Evolutionary conservation across 2,329 filamentous ascomycete genomes (phyloP), one percentile per base, ranked within the genome.

Genomic region (Tothia fuscella): DNA sequence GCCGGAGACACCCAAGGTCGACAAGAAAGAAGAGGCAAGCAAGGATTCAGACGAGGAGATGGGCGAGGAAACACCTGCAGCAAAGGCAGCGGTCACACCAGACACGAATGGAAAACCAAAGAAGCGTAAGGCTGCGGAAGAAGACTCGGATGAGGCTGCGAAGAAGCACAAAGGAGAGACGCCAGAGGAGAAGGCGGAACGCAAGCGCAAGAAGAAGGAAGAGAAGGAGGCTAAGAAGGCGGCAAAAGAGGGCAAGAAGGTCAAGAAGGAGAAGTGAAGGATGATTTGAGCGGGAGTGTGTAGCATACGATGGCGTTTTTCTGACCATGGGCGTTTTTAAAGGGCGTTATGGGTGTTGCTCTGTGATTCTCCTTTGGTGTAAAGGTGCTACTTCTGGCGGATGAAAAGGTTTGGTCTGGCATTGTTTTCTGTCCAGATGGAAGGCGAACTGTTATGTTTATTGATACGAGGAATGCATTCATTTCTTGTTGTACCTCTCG

Each of bases 141-240:
- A 64, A 35, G 65, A 67, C 30, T 19, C 43, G 14, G 45, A 47
- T 20, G 45, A 47, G 29, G 24, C 28, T 16, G 45, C 61, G 32
- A 67, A 69, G 61, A 53, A 59, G 36, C 59, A 60, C 37, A 60
- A 58, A 16, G 57, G 70, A 19, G 66, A 64, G 35, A 65, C 67
- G 30, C 19, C 43, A 14, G 45, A 47, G 24, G 45, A 47, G 29
- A 30, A 32, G 22, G 45, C 61, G 32, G 67, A 69, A 52, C 61
- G 66, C 41, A 71, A 70, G 57, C 54, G 29, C 19, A 44, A 56
- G 70, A 71, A 53, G 41, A 43, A 42, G 19, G 65, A 68, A 51
- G n/a, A n/a, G n/a, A 70, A 69, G 57, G 70, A 71, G 53, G 67
- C 70, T 47, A 68, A 67, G 58, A 68, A 69, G 51, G 72, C 32